Evolutionary conservation across 305 asterid species (phyloP), one percentile per base, ranked within the genome.

Genomic region (Fraxinus albicans): DNA sequence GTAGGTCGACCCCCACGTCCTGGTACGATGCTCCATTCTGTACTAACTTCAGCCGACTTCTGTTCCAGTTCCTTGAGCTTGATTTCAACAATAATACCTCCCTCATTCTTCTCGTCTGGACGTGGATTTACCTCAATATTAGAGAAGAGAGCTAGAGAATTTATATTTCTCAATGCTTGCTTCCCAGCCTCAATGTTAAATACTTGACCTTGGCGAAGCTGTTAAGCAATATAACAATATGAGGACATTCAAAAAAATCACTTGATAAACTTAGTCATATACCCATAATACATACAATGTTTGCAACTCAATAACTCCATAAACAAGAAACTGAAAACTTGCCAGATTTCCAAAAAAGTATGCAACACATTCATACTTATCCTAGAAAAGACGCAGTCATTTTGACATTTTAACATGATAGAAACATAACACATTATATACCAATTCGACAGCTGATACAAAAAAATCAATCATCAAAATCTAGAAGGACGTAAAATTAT

Each of bases 51-150:
- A 77, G 99, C 98, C 69, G 99, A 95, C 82, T 93, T 95, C 88
- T 94, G 99, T 83, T 97, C 99, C 85, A 95, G 88, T 83, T 97
- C 99, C 91, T 95, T 95, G 17, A 97, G 90, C 91, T 95, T 97
- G 80, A 97, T 84, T 87, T 97, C 99, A 73, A 97, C 98, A 79
- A 97, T 85, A 78, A 95, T 95, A n/a, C 99, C 99, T n/a, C 99
- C 99, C 84, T 95, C 99, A 31, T 92, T 97, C 84, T 93, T 94
- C 90, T 97, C 99, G 87, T 97, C 99, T 7, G 97, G 97, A 25
- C 98, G 99, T 33, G 99, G 99, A 85, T 93, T 94, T 76, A 97
- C 98, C 93, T 97, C 99, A 76, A 97, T 97, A 87, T 95, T 95
- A 58, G 99, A 95, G 91, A 97, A 97, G 40, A 96, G 93, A 34